Evolutionary conservation across 2,329 filamentous ascomycete genomes (phyloP), one percentile per base, ranked within the genome.

Genomic region (Epichloe gansuensis): DNA sequence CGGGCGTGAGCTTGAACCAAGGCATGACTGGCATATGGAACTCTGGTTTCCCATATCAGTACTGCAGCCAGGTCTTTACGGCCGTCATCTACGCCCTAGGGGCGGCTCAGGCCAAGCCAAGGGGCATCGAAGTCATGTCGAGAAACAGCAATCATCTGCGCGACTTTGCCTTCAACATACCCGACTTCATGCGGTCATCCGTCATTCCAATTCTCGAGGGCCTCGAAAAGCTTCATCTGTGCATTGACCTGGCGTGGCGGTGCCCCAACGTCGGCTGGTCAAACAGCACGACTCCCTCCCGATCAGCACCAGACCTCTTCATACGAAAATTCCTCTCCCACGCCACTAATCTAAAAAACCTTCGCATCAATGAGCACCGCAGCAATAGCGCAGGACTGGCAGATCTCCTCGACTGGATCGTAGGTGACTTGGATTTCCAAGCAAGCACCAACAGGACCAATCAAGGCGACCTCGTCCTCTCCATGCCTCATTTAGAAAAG

Each of bases 101-200:
- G 12, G 58, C 63, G 44, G 66, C 74, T 0, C 58, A 60, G 2
- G 67, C 65, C 1, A 60, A 58, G 0, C 68, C 73, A 1, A 64
- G 64, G 15, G 64, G 66, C 3, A 62, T 83, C 11, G 76, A 82
- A 58, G 64, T 77, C 3, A 66, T 78, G 48, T 58, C 76, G 2
- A 64, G 68, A 17, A 17, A 53, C 1, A 56, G 58, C 1, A 54
- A 60, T 8, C 57, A 62, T 5, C 58, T 78, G 2, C 53, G 51
- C 2, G 68, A 75, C 56, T 50, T 58, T 3, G 71, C 73, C 21
- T 81, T 82, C 57, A 64, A 68, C 36, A 60, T 80, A 5, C 68
- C 72, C 2, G 60, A 61, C 1, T 71, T 64, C 44, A 57, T 72
- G 2, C 62, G 70, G 11, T 55, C 65, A 0, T 56, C 57, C 0